Conservation (phyloP, 2,329 filamentous ascomycete genomes). For the Simplicillium sp. region DNA sequence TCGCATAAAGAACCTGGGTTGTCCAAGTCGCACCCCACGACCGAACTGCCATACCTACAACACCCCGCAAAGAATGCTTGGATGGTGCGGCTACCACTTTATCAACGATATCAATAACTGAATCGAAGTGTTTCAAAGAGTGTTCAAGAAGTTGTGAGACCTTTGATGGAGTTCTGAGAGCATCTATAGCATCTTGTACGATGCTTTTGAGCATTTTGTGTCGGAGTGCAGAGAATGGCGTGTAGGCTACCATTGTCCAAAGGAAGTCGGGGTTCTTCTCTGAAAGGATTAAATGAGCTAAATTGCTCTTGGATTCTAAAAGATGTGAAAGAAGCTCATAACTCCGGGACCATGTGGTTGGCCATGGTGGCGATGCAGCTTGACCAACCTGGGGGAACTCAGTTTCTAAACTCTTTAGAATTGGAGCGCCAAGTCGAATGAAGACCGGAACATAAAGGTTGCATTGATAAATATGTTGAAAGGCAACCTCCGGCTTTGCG, state of each 20-base stretch:
- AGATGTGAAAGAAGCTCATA: constrained; percentile 3
- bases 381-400: neutral
- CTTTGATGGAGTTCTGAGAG: constrained; percentile 6
- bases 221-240: constrained; percentile 8
- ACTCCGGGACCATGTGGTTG: constrained; percentile 5
- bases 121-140: constrained; percentile 8
- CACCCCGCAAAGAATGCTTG: constrained; percentile 3
- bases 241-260: constrained; percentile 10
- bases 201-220: constrained; percentile 1
- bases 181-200: constrained; percentile 7
- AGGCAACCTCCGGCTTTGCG: constrained; percentile 4
- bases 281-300: constrained; percentile 5
- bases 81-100: neutral
- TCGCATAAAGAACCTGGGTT: constrained; percentile 7
- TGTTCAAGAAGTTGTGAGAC: constrained; percentile 4
- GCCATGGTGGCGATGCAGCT: constrained; percentile 5
- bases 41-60: constrained; percentile 10
- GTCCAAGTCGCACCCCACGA: constrained; percentile 10
- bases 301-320: neutral
- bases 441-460: constrained; percentile 8
- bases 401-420: neutral
- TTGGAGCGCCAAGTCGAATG: constrained; percentile 4
- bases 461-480: constrained; percentile 4
- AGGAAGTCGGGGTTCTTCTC: constrained; percentile 4
- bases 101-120: constrained; percentile 1